A percentile compares a stretch with the other conserved stretches of the same genome.
phyloP scores from a whole-genome alignment of 2,329 filamentous ascomycete genomes.

The Lecanoromycetidae sp. region DNA sequence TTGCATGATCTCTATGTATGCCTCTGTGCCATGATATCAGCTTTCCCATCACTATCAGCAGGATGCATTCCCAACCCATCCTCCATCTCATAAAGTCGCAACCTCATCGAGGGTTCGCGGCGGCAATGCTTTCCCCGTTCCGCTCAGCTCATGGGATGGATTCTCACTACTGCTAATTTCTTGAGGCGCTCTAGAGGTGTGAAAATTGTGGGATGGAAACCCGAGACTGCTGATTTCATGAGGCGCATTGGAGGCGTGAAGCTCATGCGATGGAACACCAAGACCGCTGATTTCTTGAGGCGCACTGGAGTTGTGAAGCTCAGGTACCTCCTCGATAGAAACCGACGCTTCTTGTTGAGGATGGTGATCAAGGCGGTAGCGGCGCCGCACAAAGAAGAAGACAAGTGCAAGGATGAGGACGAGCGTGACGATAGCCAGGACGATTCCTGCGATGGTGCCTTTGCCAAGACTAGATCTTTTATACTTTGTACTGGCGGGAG shows the following conservation, averaged over 20 bases:
- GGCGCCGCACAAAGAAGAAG: slow-evolving; percentile 1
- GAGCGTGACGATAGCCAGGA: background rate
- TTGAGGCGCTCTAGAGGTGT: too few species aligned
- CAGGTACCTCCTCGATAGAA: background rate
- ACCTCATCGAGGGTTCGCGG: background rate
- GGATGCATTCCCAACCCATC: background rate
- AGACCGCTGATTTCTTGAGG: too few species aligned
- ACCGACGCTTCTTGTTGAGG: background rate
- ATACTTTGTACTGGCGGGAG: background rate
- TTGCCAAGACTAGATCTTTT: background rate
- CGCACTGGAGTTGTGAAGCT: background rate
- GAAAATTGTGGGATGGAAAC: too few species aligned
- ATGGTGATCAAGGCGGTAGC: background rate
- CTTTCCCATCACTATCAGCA: background rate
- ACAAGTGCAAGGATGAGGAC: background rate
- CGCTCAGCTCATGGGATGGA: too few species aligned
- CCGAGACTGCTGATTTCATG: too few species aligned
- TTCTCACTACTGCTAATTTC: too few species aligned
- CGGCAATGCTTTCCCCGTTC: background rate
- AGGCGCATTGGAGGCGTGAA: too few species aligned
- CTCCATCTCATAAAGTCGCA: slow-evolving; percentile 3
- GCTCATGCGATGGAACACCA: too few species aligned
- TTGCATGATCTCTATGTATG: too few species aligned
- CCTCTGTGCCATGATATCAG: too few species aligned
- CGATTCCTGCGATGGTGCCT: slow-evolving; percentile 10